Base-by-base conservation (phyloP, 148 eudicot species). In the Camellia lanceoleosa region DNA sequence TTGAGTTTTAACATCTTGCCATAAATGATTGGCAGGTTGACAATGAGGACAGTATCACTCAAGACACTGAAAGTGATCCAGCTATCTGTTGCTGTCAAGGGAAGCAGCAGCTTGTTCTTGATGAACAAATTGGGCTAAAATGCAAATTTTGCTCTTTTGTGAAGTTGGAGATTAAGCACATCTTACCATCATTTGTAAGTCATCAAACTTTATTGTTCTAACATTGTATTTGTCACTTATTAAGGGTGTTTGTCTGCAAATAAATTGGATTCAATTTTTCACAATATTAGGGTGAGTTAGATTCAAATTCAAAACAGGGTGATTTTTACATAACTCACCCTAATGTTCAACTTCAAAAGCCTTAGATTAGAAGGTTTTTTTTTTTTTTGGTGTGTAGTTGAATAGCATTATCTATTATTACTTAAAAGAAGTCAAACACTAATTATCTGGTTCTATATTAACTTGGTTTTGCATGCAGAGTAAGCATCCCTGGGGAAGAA, bases 161-260 rank as follows among this genome's bases (percentile, higher is more conserved):
- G 61, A 14, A 74, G 30, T 43, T 77, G 64, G 96, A 92, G 83
- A 89, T 89, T 3, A 81, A 78, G 74, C 20, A 86, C 55, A 68
- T 84, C 18, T 30, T 76, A 13, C 82, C 91, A 7, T 54, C 82
- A 46, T 85, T 92, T 83, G 96, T 92, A 85, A 92, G 96, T 85
- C 72, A 41, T 47, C 12, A 5, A 15, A 47, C 10, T 47, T 38
- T 38, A 0, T 18, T 5, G 2, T 73, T 59, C 20, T 43, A 62
- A n/a, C 9, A n/a, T 49, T 47, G 8, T 19, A 18, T 76, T 62
- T 20, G 52, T 54, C 79, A n/a, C 15, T 69, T 15, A 3, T 69
- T 3, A 64, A 79, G 55, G 23, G 30, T 58, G 30, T 49, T 12
- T 46, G 44, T 20, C 55, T 11, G 38, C 55, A 61, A 30, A 61